Base-by-base conservation (phyloP, 169 alveolate genomes). In the Plasmodium yoelii region DNA sequence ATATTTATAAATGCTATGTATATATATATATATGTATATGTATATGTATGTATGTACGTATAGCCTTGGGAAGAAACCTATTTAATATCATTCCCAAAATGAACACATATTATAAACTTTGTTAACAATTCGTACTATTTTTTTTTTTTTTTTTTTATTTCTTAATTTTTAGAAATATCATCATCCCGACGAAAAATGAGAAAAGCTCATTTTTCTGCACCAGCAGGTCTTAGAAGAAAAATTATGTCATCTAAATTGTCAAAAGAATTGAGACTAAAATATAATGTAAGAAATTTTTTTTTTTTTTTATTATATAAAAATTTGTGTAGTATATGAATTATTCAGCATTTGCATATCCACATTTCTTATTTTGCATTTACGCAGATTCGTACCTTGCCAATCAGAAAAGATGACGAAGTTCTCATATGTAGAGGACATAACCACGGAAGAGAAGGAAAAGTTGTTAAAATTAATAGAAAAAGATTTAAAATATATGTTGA, bases 381-480 rank as follows among this genome's bases (percentile, higher is more conserved):
- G 22, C 73, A 95, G 94, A 96, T 95, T 68, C 97, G 99, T 86
- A 95, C 99, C 5, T 94, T 99, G 75, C 99, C 99, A 75, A 96
- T 99, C 71, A 97, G 99, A 89, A 98, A 98, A 94, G 99, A 98
- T 71, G 99, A 99, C 88, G 99, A 97, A 88, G 99, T 99, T 72
- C 97, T 97, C 96, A 97, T 99, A 77, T 98, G 97, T 68, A 95
- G 99, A 75, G 99, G 99, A 24, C 95, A 94, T 88, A 93, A 84
- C 91, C 99, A 98, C 93, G 99, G 98, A 84, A 97, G 99, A 65
- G 99, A 97, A 93, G 99, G 99, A 73, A 98, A 97, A 93, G 99
- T 99, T 74, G 97, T 97, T 64, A 95, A 96, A 90, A 99, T 98
- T 73, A 97, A 97, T 97, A 97, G 99, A 93, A 98, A 97, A 96